Evolutionary conservation across 768 basidiomycete genomes (phyloP).

Genomic region (Boletus reticulatus): DNA sequence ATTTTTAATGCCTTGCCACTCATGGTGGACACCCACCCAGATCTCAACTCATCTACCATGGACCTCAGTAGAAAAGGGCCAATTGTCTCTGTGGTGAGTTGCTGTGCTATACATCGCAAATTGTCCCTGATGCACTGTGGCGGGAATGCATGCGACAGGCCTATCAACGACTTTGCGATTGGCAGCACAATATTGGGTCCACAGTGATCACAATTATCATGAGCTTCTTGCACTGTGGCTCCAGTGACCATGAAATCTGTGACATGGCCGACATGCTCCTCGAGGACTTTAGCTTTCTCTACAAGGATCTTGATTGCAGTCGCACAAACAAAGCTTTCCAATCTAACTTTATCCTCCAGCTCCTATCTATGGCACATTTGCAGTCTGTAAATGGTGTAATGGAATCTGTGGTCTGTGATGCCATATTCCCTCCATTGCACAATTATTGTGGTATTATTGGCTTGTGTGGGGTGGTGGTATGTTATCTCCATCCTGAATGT

Average conservation of each 20-base stretch:
- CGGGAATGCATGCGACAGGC: neutral
- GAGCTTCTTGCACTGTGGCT: neutral
- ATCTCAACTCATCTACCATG: neutral
- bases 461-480: neutral
- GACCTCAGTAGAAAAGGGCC: neutral
- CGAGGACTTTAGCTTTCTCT: no score
- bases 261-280: conserved; percentile 5
- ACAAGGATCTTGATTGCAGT: no score
- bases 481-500: neutral
- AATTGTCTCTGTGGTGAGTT: neutral
- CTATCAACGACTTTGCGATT: conserved; percentile 5
- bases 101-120: no score
- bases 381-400: no score
- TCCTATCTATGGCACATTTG: no score
- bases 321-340: no score
- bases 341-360: no score
- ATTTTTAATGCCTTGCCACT: neutral
- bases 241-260: neutral
- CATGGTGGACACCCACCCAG: neutral
- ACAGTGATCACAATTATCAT: conserved; percentile 1
- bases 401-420: no score
- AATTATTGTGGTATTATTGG: neutral
- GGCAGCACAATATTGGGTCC: neutral
- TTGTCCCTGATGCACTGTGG: no score
- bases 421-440: neutral